Evolutionary conservation across 106 monocot species (phyloP), one percentile per base, ranked within the genome.

Genomic region (Amphibolis antarctica): DNA sequence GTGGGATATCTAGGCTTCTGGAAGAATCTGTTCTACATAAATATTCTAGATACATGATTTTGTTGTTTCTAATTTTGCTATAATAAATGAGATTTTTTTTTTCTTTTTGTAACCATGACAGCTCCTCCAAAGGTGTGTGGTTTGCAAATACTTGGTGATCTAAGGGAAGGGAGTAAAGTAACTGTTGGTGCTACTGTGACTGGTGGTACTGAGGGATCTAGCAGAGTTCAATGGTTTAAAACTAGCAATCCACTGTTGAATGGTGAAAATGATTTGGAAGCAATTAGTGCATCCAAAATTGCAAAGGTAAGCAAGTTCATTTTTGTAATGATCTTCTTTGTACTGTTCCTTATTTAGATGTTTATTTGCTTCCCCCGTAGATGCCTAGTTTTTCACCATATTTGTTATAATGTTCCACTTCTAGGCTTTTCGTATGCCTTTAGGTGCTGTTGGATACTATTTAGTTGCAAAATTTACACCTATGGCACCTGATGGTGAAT

Each of bases 141-240:
- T 75, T 78, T 98, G 68, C 84, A 82, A 74, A 80, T 98, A 28
- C 55, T 85, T 66, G 96, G 96, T 36, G 84, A 98, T 56, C 66
- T 87, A 42, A 86, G 78, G 50, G 96, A 98, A 71, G 96, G 90
- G 30, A 98, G 62, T 77, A 98, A 98, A 69, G 68, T 98, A 24
- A 82, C 80, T 42, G 82, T 79, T 24, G 67, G 76, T 76, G 86
- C 80, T 67, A 71, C 71, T 62, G 84, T 98, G 30, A 77, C 79
- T 71, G 85, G 85, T 52, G 96, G 90, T 68, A 83, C 77, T 73
- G 90, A 98, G 60, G 90, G 84, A 70, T 87, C 78, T 28, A 87
- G 86, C 62, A 73, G 82, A 66, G 96, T 98, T 44, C 96, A 98
- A 55, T 98, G 96, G 96, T 91, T 90, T 73, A 90, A 85, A 69